A percentile compares a stretch with the other conserved stretches of the same genome.
These are phyloP conservation scores for Magnaporthiopsis rhizophila DNA, from an alignment of 2,329 filamentous ascomycete genomes.

Conservation along the genomic window DNA sequence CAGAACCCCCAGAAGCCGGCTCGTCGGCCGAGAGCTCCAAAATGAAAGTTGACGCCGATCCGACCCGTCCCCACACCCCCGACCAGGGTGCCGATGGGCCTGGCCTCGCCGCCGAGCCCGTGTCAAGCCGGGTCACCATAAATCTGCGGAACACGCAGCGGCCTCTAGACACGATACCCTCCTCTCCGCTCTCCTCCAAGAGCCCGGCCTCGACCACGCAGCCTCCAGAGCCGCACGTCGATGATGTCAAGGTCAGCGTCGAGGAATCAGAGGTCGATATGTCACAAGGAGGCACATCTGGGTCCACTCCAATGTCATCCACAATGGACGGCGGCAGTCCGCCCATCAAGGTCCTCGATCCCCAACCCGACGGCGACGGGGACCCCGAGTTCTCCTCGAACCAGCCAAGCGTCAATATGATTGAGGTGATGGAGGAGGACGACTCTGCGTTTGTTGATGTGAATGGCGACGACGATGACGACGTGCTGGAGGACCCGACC, in stretches of 20 bases:
- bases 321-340: constrained; percentile 34
- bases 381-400: constrained; percentile 12
- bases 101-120: constrained; percentile 23
- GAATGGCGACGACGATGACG: constrained; percentile 8
- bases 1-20: constrained; percentile 3
- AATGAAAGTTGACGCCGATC: constrained; percentile 34
- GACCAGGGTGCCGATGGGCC: constrained; percentile 17
- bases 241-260: constrained; percentile 25
- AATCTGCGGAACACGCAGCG: constrained; percentile 44
- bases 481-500: constrained; percentile 31
- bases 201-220: constrained; percentile 8
- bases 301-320: constrained; percentile 26
- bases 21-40: constrained; percentile 19
- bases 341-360: constrained; percentile 34
- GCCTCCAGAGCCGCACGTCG: constrained; percentile 1
- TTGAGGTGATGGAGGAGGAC: background rate
- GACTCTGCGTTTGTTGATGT: background rate
- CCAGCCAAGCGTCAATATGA: constrained; percentile 1
- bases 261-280: constrained; percentile 35
- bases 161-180: constrained; percentile 30
- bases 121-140: constrained; percentile 52
- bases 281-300: constrained; percentile 17
- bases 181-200: constrained; percentile 35
- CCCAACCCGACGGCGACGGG: constrained; percentile 1
- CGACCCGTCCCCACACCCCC: constrained; percentile 33